These are phyloP conservation scores for Ophiocordyceps australis DNA, from an alignment of 2,329 filamentous ascomycete species.

Conservation along the genomic window DNA sequence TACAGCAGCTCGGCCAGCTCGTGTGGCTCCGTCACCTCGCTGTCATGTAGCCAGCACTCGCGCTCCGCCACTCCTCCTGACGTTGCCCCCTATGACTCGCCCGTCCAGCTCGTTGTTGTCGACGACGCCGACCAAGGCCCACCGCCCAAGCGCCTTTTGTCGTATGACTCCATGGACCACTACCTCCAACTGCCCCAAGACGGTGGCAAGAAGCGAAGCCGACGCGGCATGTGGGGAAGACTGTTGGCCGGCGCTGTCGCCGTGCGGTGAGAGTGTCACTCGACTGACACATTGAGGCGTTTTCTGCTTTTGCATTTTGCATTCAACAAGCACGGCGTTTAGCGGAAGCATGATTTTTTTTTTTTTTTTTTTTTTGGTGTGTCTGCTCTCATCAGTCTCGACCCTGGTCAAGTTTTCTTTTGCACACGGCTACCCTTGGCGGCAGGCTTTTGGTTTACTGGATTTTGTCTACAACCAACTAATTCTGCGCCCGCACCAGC, in stretches of 20 bases:
- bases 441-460: no score
- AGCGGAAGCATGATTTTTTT: not conserved
- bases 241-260: slow-evolving; percentile 27
- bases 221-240: slow-evolving; percentile 33
- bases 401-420: no score
- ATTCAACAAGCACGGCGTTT: slow-evolving; percentile 1
- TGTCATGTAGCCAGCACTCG: slow-evolving; percentile 28
- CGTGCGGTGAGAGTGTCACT: slow-evolving; percentile 18
- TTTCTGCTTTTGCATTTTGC: not conserved
- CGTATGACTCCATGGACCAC: slow-evolving; percentile 36
- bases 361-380: not conserved
- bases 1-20: slow-evolving; percentile 30
- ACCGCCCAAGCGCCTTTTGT: slow-evolving; percentile 19
- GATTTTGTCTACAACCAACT: no score
- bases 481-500: no score
- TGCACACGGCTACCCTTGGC: no score
- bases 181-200: slow-evolving; percentile 29
- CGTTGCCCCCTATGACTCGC: slow-evolving; percentile 22
- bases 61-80: not conserved
- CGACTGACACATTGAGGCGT: no score
- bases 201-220: slow-evolving; percentile 27
- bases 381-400: no score
- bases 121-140: slow-evolving; percentile 17
- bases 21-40: slow-evolving; percentile 26
- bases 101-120: slow-evolving; percentile 23